A percentile compares a stretch with the other conserved stretches of the same genome.
These are phyloP conservation scores for Lactifluus echinatus DNA, from an alignment of 768 basidiomycete species.

Conservation along the genomic window DNA sequence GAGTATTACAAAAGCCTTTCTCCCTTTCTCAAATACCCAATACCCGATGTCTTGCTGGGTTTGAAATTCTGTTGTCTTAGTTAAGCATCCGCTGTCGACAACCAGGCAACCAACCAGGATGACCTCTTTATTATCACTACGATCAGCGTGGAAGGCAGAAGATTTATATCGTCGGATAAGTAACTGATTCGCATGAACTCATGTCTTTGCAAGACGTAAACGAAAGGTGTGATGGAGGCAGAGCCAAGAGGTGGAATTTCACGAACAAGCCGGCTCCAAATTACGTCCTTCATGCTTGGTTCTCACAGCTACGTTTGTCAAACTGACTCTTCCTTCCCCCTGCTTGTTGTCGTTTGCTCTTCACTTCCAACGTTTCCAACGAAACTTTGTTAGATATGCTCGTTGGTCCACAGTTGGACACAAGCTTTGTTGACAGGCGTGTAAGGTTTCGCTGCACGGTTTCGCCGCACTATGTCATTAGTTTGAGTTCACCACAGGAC, in stretches of 20 bases:
- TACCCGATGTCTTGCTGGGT: slow-evolving; percentile 10
- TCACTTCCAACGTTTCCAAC: background rate
- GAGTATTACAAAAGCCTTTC: slow-evolving; percentile 10
- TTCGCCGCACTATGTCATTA: no score
- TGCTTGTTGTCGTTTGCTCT: background rate
- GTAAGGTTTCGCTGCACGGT: no score
- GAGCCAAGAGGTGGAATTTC: background rate
- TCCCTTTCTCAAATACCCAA: no score
- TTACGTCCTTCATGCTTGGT: slow-evolving; percentile 10
- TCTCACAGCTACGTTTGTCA: slow-evolving; percentile 13
- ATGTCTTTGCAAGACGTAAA: background rate
- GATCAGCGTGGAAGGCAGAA: background rate
- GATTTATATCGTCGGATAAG: background rate
- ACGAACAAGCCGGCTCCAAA: background rate
- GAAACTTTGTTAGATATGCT: background rate
- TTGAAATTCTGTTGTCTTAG: slow-evolving; percentile 6
- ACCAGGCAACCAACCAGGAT: no score
- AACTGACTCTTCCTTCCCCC: no score
- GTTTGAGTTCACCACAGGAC: no score
- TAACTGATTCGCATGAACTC: background rate
- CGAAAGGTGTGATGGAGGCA: slow-evolving; percentile 4
- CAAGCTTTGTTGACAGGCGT: no score
- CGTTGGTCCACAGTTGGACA: background rate
- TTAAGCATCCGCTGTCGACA: no score
- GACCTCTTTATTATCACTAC: slow-evolving; percentile 4